Evolutionary conservation across 108 stramenopile species (phyloP), one percentile per base, ranked within the genome.

Genomic region (Mediolabrus comicus): DNA sequence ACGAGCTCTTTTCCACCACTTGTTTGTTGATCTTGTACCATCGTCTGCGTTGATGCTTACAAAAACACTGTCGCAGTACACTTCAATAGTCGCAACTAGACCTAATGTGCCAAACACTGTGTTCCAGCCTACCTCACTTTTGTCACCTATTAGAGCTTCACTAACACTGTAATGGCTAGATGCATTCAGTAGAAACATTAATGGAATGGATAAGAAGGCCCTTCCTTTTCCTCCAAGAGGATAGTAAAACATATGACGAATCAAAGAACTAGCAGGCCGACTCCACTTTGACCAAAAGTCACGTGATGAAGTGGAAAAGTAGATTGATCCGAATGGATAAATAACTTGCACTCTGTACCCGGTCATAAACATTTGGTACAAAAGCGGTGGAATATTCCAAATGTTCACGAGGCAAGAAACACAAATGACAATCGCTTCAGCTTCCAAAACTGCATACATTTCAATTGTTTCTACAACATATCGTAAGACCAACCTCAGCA

Each of bases 171-270:
- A 62, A 62, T 62, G 62, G 49, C 62, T 62, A 5, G 62, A 62
- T 13, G 62, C 62, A 62, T 62, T 62, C 7, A 62, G 62, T 27
- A 62, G 26, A 39, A 62, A 62, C 62, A 62, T 62, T 9, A 62
- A 25, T 17, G 62, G 62, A 41, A 62, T 62, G 43, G 36, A 41
- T 5, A 62, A 26, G 24, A 26, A 62, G 12, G 36, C 35, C 22
- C 62, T 38, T 8, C 26, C 41, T 41, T 43, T 38, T 24, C 41
- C 62, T 24, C 62, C 62, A 19, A 62, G 43, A 41, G 62, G 41
- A 62, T 62, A 49, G 38, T 49, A 62, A 49, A 62, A 49, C 43
- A 62, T 24, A 12, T 46, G 43, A 26, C 62, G 62, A 24, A 62
- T 46, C 6, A 62, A 24, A 19, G 17, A 38, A 43, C 25, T 62